Evolutionary conservation across 225 moss, liverwort and hornwort species (phyloP).

Genomic region (Anthoceros angustus): DNA sequence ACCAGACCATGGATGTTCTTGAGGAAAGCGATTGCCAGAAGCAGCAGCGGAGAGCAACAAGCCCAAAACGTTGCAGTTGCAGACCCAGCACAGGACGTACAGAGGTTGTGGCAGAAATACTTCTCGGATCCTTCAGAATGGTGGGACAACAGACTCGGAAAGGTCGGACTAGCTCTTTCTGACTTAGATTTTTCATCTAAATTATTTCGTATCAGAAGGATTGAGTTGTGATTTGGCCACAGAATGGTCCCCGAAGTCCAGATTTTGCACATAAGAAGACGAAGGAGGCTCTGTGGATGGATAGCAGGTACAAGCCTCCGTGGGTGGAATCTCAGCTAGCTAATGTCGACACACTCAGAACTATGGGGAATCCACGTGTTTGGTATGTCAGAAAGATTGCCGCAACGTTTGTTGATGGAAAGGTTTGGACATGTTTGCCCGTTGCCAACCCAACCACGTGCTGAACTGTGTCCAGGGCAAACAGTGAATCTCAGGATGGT

Average conservation of each 20-base stretch:
- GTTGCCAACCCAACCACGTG: not conserved
- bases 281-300: not conserved
- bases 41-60: too few relatives aligned
- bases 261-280: not conserved
- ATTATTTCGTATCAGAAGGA: too few relatives aligned
- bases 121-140: not conserved
- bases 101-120: not conserved
- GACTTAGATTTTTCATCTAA: too few relatives aligned
- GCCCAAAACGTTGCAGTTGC: too few relatives aligned
- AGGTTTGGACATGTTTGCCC: not conserved
- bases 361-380: too few relatives aligned
- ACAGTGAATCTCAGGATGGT: not conserved
- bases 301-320: not conserved
- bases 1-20: too few relatives aligned
- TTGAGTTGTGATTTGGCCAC: not conserved
- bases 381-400: too few relatives aligned
- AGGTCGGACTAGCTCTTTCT: not conserved
- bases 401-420: too few relatives aligned
- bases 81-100: too few relatives aligned
- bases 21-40: too few relatives aligned
- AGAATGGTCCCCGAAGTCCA: not conserved
- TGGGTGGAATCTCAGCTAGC: not conserved
- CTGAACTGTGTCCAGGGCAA: not conserved
- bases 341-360: too few relatives aligned
- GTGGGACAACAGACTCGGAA: not conserved